Evolutionary conservation across 179 eudicot genomes (phyloP).

Genomic region (Spergularia azorica): DNA sequence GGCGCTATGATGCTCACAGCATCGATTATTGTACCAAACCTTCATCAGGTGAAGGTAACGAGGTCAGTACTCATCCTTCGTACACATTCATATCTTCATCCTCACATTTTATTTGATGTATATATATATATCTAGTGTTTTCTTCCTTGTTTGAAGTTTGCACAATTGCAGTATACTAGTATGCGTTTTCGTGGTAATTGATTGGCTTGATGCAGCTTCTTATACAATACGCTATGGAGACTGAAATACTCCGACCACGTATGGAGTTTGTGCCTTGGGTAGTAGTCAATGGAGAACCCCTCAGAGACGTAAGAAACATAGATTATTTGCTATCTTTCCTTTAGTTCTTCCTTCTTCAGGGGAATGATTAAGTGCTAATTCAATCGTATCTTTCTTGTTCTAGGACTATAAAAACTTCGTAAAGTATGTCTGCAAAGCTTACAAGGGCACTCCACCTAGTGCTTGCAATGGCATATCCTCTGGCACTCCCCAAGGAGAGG

Average conservation of each 20-base stretch:
- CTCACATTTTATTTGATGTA: too few relatives aligned
- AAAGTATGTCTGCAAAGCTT: slow-evolving; percentile 15
- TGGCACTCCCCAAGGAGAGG: background rate
- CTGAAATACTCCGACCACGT: background rate
- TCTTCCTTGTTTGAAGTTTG: too few relatives aligned
- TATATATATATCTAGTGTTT: too few relatives aligned
- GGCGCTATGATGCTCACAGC: too few relatives aligned
- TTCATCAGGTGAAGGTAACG: too few relatives aligned
- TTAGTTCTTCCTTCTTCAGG: background rate
- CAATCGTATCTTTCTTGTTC: background rate
- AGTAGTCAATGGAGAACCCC: slow-evolving; percentile 75
- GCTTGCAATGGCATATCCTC: slow-evolving; percentile 8
- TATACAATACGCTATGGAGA: too few relatives aligned
- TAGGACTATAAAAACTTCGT: slow-evolving; percentile 4
- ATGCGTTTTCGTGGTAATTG: too few relatives aligned
- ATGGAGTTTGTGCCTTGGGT: slow-evolving; percentile 69
- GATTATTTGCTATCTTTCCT: background rate
- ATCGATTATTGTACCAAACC: too few relatives aligned
- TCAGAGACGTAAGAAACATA: slow-evolving; percentile 58
- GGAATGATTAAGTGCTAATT: background rate
- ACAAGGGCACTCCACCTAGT: slow-evolving; percentile 13
- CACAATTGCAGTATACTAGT: too few relatives aligned
- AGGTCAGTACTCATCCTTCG: too few relatives aligned
- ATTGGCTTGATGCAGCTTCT: too few relatives aligned
- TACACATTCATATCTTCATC: too few relatives aligned